Evolutionary conservation across 805 yeast genomes (phyloP).

Genomic region (Debaryomyces maramus): DNA sequence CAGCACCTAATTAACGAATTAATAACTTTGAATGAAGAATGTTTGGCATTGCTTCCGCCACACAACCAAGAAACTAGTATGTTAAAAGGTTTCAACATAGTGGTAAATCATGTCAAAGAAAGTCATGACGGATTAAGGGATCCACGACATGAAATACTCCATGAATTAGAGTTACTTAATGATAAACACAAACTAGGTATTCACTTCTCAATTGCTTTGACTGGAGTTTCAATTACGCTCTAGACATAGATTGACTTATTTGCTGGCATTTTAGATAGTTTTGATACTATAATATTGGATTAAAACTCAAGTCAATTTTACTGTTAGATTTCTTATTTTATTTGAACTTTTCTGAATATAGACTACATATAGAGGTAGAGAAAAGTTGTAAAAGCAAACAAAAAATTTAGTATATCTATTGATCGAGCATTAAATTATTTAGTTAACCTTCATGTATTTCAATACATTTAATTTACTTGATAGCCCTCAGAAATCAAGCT

Average conservation of each 20-base stretch:
- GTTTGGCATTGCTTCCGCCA: conserved; percentile 9
- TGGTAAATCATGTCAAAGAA: conserved; percentile 50
- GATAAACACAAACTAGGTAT: conserved; percentile 39
- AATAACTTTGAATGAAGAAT: conserved; percentile 17
- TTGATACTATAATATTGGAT: too few species aligned
- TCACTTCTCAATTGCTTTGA: conserved; percentile 51
- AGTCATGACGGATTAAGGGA: conserved; percentile 41
- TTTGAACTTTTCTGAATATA: too few species aligned
- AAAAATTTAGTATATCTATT: too few species aligned
- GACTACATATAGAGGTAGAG: too few species aligned
- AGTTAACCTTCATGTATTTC: too few species aligned
- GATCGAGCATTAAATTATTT: too few species aligned
- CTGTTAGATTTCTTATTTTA: too few species aligned
- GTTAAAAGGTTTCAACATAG: conserved; percentile 43
- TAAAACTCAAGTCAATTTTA: too few species aligned
- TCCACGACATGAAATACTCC: conserved; percentile 57
- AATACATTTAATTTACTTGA: too few species aligned
- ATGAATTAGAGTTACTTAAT: conserved; percentile 47
- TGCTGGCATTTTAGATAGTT: too few species aligned
- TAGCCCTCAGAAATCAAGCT: conserved; percentile 60
- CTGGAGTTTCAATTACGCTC: conserved; percentile 47
- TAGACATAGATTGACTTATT: background rate
- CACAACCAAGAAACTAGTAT: conserved; percentile 20
- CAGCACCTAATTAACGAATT: conserved; percentile 59
- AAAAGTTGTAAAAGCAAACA: too few species aligned